Evolutionary conservation across 2,329 filamentous ascomycete species (phyloP), one percentile per base, ranked within the genome.

Genomic region (Knoxdaviesia capensis): DNA sequence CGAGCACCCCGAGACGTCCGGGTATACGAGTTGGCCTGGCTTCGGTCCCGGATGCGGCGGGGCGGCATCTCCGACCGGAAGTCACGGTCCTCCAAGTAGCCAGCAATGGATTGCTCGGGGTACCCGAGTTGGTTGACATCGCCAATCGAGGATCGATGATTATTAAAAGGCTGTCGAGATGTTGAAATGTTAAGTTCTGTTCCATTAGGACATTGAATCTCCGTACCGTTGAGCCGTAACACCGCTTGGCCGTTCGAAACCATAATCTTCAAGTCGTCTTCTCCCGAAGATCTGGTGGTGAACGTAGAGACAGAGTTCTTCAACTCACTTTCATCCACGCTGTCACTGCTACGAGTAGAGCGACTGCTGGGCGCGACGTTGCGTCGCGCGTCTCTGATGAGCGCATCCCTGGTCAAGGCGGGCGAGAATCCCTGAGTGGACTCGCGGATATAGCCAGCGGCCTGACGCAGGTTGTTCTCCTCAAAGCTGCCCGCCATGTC

Each of bases 271-370:
- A 76, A 61, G 46, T 76, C 71, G 34, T 77, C 71, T 43, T 71
- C 67, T 10, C 48, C 48, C 3, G 56, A 60, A 6, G 68, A 71
- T 33, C 68, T 61, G 4, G 73, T 78, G 7, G 74, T 71, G 36
- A 70, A 65, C 8, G 74, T 77, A 0, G 73, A 74, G 31, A 69
- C 70, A 42, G 72, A 77, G 47, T 69, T 68, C 48, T 65, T 66
- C 54, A 68, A 75, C 43, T 77, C 74, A 55, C 73, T 77, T 44
- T 77, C 73, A 49, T 77, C 74, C 37, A 64, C 71, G 52, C 74
- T 77, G 28, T 56, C 65, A 47, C 65, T 74, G 61, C 68, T 76
- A 47, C 66, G 66, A 41, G 65, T 76, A 35, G 68, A 74, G 29
- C 65, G 65, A 51, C 67, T 73, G 59, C 65, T 72, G 28, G 59